Base-by-base conservation (phyloP, 495 filamentous ascomycete species). In the Trichoderma erinaceum region DNA sequence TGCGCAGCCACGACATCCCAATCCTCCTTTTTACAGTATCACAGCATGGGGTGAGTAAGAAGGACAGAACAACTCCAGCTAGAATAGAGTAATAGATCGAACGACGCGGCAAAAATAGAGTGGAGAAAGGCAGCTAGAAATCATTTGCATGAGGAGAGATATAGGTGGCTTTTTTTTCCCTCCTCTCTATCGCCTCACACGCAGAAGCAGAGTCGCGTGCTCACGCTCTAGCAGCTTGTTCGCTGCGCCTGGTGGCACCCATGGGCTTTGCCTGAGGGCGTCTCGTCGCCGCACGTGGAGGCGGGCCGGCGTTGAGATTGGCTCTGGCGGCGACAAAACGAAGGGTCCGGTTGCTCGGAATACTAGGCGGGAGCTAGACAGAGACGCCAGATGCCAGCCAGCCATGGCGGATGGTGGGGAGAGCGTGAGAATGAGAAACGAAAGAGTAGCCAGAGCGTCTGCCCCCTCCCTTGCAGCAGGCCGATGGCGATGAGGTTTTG, bases 281-380 rank as follows among this genome's bases (percentile, higher is more conserved):
- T 61, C 56, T 61, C 56, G 56, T 61, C 56, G 25, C 56, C 11
- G 56, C 56, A 61, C 56, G 56, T 61, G 56, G 56, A 61, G 56
- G 16, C 27, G 56, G 56, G 27, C 56, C 56, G 12, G 56, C 8
- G 3, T 29, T 25, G 23, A 32, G 56, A 61, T 61, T 61, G 56
- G 56, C 56, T 32, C 56, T 29, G 56, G 16, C 27, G 23, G 16
- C 56, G 25, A 32, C 8, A 11, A 58, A 12, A 58, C 4, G 11
- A 58, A 58, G 56, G 25, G 56, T 32, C 56, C 56, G 56, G 56
- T 25, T 21, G 23, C 25, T 61, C 56, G 56, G 56, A 61, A 61
- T 35, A 29, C 27, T 61, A 32, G 56, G 27, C 56, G 12, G 56
- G 27, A 61, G 56, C 56, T 61, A 61, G 56, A 25, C 56, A 25